These are phyloP conservation scores for Terfezia boudieri DNA, from an alignment of 495 filamentous ascomycete species.

Conservation along the genomic window DNA sequence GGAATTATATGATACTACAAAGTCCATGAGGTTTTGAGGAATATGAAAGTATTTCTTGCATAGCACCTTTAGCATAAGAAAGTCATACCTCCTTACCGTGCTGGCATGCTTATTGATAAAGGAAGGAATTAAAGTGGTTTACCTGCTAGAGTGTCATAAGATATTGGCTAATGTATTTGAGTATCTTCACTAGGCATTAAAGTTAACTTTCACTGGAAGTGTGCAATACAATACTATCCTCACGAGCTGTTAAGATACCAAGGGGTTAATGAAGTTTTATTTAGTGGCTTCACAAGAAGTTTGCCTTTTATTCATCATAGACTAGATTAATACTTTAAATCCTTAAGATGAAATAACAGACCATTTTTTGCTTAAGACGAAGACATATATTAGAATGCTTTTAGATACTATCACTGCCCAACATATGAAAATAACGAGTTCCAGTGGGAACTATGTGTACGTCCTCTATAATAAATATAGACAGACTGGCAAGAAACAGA, in stretches of 20 bases:
- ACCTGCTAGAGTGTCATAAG: not conserved
- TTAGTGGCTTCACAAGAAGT: not conserved
- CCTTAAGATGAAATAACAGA: not conserved
- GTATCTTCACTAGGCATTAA: not conserved
- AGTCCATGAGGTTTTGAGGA: no score
- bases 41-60: not conserved
- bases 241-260: not conserved
- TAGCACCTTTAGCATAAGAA: not conserved
- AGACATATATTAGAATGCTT: not conserved
- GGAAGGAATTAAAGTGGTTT: not conserved
- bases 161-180: not conserved
- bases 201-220: not conserved
- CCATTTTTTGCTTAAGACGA: not conserved
- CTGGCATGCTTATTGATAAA: not conserved
- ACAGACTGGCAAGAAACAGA: not conserved
- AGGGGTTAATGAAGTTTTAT: not conserved
- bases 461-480: not conserved
- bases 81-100: not conserved
- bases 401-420: not conserved
- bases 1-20: no score
- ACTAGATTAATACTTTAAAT: not conserved
- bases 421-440: not conserved
- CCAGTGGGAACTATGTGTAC: not conserved
- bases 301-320: not conserved
- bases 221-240: not conserved